phyloP scores from a whole-genome alignment of 73 alveolate genomes.

The Paramecium tetraurelia region DNA sequence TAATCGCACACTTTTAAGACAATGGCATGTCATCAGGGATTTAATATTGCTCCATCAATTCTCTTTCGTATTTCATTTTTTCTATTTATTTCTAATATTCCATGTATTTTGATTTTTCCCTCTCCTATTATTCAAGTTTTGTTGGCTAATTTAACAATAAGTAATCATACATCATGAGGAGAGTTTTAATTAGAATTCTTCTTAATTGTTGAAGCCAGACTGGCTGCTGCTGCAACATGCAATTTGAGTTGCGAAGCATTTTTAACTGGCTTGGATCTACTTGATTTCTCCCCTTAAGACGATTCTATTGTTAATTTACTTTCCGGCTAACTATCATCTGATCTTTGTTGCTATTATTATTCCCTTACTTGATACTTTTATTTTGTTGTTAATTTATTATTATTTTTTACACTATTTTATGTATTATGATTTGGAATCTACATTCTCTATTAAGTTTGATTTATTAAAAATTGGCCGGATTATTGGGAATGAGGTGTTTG shows the following conservation, averaged over 20 bases:
- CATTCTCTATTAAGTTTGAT: background rate
- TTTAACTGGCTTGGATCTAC: background rate
- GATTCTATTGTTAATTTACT: slow-evolving; percentile 30
- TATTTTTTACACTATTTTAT: background rate
- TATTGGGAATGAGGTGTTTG: background rate
- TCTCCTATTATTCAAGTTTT: background rate
- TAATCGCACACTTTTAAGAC: background rate
- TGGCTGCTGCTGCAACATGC: slow-evolving; percentile 20
- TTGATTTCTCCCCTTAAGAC: slow-evolving; percentile 25
- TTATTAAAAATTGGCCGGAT: background rate
- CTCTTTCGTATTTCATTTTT: background rate
- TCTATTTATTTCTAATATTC: slow-evolving; percentile 11
- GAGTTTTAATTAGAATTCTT: background rate
- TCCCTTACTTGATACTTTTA: background rate
- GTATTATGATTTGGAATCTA: background rate
- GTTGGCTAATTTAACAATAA: background rate
- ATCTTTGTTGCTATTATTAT: background rate
- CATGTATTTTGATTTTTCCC: background rate
- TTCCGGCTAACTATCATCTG: slow-evolving; percentile 11
- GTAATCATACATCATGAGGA: background rate
- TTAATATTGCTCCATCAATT: background rate
- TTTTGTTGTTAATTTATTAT: background rate
- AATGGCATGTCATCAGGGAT: slow-evolving; percentile 40
- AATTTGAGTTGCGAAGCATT: background rate
- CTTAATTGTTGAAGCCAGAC: background rate